phyloP scores from a whole-genome alignment of 768 basidiomycete genomes.

The Boletus rubescentipes region DNA sequence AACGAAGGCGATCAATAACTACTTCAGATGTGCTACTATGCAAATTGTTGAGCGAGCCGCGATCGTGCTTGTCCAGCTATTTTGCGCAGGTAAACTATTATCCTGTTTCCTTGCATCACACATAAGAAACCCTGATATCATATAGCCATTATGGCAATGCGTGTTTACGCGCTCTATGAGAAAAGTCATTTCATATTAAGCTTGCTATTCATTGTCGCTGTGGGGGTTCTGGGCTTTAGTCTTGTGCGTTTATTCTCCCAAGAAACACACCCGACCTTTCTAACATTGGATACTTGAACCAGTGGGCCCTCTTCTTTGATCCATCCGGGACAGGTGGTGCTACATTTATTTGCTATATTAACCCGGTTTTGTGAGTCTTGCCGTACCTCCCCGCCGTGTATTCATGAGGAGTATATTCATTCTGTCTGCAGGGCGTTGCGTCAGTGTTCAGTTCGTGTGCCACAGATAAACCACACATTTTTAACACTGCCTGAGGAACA shows the following conservation, averaged over 20 bases:
- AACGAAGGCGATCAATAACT: background rate
- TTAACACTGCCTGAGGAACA: background rate
- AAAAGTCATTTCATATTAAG: slow-evolving; percentile 5
- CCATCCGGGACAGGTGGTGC: background rate
- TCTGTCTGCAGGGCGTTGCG: slow-evolving; percentile 6
- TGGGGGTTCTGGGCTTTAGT: background rate
- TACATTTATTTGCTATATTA: background rate
- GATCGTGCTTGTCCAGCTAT: slow-evolving; percentile 9
- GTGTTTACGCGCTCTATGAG: slow-evolving; percentile 20
- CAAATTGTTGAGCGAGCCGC: background rate
- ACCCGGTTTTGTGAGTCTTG: slow-evolving; percentile 1
- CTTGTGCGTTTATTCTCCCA: slow-evolving; percentile 3
- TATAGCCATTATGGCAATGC: slow-evolving; percentile 20
- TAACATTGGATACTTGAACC: background rate
- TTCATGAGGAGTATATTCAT: background rate
- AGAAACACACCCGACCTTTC: background rate
- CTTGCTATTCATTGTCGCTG: background rate
- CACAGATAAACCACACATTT: background rate
- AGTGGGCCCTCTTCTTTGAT: slow-evolving; percentile 15
- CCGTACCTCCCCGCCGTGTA: background rate
- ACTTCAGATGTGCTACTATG: background rate
- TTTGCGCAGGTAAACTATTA: slow-evolving; percentile 4
- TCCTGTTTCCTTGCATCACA: background rate
- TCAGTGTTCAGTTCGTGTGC: slow-evolving; percentile 1
- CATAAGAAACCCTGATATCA: background rate